phyloP scores from a whole-genome alignment of 2,329 filamentous ascomycete genomes.

The Atkinsonella texensis region DNA sequence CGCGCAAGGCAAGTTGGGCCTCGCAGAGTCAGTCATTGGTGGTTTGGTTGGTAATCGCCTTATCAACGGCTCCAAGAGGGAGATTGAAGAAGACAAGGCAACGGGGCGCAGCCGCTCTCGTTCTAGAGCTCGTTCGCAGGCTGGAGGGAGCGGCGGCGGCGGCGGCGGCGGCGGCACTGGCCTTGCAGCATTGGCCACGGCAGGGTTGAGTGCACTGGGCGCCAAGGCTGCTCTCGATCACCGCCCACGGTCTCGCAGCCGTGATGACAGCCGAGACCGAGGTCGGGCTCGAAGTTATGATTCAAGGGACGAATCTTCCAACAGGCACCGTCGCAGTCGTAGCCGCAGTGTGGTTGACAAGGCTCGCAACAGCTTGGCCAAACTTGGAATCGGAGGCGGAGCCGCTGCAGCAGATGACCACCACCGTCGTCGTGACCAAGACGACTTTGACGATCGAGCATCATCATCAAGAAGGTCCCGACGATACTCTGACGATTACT shows the following conservation, averaged over 20 bases:
- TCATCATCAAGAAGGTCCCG: slow-evolving; percentile 24
- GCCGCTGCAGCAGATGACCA: slow-evolving; percentile 26
- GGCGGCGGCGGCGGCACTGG: slow-evolving; percentile 34
- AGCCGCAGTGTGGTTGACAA: slow-evolving; percentile 55
- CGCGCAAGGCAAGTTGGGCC: slow-evolving; percentile 69
- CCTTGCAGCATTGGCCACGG: slow-evolving; percentile 51
- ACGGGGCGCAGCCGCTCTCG: slow-evolving; percentile 58
- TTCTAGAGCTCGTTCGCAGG: slow-evolving; percentile 49
- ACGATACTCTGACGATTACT: slow-evolving; percentile 33
- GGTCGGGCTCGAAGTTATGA: slow-evolving; percentile 33
- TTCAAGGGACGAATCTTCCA: slow-evolving; percentile 30
- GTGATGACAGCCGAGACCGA: slow-evolving; percentile 35
- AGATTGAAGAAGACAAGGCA: slow-evolving; percentile 47
- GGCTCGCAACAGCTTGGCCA: slow-evolving; percentile 48
- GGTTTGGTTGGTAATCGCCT: slow-evolving; percentile 78
- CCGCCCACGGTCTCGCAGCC: slow-evolving; percentile 38
- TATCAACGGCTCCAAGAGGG: slow-evolving; percentile 64
- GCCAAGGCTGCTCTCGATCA: slow-evolving; percentile 47
- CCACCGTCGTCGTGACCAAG: slow-evolving; percentile 27
- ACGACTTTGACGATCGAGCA: slow-evolving; percentile 31
- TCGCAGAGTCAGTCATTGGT: slow-evolving; percentile 78
- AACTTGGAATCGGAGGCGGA: slow-evolving; percentile 45
- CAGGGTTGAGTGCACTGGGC: slow-evolving; percentile 47
- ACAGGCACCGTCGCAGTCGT: slow-evolving; percentile 35
- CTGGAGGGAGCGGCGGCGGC: slow-evolving; percentile 22